Evolutionary conservation across 2,329 filamentous ascomycete species (phyloP), one percentile per base, ranked within the genome.

Genomic region (Fusarium sp.): DNA sequence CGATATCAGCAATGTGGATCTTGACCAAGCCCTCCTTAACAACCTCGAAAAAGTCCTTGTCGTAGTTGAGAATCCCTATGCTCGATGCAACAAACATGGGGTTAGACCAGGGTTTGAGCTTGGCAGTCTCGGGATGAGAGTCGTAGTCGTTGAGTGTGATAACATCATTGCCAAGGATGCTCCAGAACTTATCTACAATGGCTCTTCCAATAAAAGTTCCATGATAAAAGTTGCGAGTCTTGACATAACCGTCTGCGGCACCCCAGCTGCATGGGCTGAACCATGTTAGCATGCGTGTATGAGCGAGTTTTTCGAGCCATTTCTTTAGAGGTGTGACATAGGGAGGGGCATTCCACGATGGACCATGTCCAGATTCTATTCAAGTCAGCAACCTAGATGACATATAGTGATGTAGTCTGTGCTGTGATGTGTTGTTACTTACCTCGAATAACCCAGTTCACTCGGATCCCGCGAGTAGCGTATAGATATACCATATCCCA

Each of bases 181-280:
- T 72, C 85, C 84, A 88, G 74, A 60, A 58, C 5, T 25, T 72
- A 18, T 80, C 75, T 6, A 85, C 81, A 6, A 88, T 62, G 36
- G 78, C 79, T 6, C 83, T 79, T 5, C 86, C 86, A 3, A 87
- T 56, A 52, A 75, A 75, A 1, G 83, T 88, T 6, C 80, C 78
- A 57, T 88, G 85, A 27, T 88, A 75, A 58, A 86, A 84, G 11
- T 74, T 75, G 14, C 85, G 80, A 0, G 83, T 75, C 36, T 76
- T 78, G 5, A 81, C 79, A 54, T 81, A 86, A 2, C 85, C 87
- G 66, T 87, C 86, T 11, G 81, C 83, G 5, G 80, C 77, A 4
- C 87, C 88, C 87, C 88, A 92, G 6, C 86, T 83, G 70, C 88
- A 91, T 0, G 90, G 89, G 43, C 83, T 87, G 74, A 92, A 85